Evolutionary conservation across 345 rosid genomes (phyloP).

Genomic region (Garcia nutans): DNA sequence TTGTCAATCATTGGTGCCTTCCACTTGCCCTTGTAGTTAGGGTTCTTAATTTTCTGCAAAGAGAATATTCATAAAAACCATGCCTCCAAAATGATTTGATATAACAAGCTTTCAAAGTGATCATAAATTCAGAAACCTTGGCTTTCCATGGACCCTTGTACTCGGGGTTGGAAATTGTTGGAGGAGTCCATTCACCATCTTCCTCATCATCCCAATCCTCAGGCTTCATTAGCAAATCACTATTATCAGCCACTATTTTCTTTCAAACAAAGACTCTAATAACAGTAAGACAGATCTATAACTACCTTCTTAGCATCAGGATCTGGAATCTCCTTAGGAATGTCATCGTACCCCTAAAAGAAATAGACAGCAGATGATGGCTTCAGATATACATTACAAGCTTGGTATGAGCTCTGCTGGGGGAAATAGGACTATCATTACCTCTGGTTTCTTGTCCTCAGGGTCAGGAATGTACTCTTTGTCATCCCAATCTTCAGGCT

Average conservation of each 20-base stretch:
- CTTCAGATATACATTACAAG: background rate
- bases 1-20: conserved; percentile 95
- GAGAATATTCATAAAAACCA: conserved; percentile 4
- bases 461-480: conserved; percentile 88
- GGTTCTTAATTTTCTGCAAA: conserved; percentile 90
- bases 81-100: background rate
- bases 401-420: background rate
- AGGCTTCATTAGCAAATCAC: conserved; percentile 48
- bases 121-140: conserved; percentile 53
- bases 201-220: conserved; percentile 99
- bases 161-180: conserved; percentile 96
- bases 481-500: conserved; percentile 99
- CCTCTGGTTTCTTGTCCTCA: conserved; percentile 95
- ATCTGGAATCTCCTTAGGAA: conserved; percentile 85
- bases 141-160: conserved; percentile 94
- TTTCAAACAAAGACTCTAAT: background rate
- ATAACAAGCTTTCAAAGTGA: conserved; percentile 7
- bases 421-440: conserved; percentile 17
- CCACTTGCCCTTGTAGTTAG: conserved; percentile 95
- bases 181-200: conserved; percentile 98
- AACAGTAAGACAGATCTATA: background rate
- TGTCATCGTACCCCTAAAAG: conserved; percentile 83
- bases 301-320: conserved; percentile 86
- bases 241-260: conserved; percentile 13
- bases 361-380: background rate